Evolutionary conservation across 768 basidiomycete genomes (phyloP).

Genomic region (Lactarius sp.): DNA sequence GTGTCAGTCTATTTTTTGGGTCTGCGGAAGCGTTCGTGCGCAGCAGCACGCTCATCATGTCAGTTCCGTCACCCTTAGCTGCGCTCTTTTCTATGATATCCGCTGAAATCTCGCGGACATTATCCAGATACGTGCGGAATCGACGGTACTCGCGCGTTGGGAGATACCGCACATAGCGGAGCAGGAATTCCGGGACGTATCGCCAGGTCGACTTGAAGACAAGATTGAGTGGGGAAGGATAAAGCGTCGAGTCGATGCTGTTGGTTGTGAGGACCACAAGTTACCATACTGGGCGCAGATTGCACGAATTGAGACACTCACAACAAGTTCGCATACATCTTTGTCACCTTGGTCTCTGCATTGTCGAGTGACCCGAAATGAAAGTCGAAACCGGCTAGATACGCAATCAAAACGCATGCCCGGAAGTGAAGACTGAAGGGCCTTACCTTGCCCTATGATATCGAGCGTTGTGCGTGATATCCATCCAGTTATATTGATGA

Average conservation of each 20-base stretch:
- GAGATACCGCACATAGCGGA: slow-evolving; percentile 10
- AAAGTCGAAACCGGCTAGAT: slow-evolving; percentile 28
- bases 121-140: slow-evolving; percentile 8
- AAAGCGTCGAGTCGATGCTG: slow-evolving; percentile 16
- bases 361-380: slow-evolving; percentile 29
- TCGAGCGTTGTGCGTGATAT: slow-evolving; percentile 29
- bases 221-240: slow-evolving; percentile 10
- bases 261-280: neutral
- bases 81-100: slow-evolving; percentile 5
- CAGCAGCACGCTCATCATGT: slow-evolving; percentile 14
- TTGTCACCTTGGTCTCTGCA: slow-evolving; percentile 22
- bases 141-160: slow-evolving; percentile 11
- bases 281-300: neutral
- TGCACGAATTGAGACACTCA: slow-evolving; percentile 6
- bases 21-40: slow-evolving; percentile 13
- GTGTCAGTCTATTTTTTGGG: neutral
- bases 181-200: slow-evolving; percentile 23
- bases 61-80: slow-evolving; percentile 4
- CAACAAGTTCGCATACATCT: slow-evolving; percentile 30
- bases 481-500: slow-evolving; percentile 26
- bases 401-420: neutral
- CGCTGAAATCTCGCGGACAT: neutral
- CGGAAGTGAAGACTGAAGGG: neutral
- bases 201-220: slow-evolving; percentile 25
- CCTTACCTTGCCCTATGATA: slow-evolving; percentile 29